Evolutionary conservation across 2,329 filamentous ascomycete species (phyloP), one percentile per base, ranked within the genome.

Genomic region (Claviceps spartinae): DNA sequence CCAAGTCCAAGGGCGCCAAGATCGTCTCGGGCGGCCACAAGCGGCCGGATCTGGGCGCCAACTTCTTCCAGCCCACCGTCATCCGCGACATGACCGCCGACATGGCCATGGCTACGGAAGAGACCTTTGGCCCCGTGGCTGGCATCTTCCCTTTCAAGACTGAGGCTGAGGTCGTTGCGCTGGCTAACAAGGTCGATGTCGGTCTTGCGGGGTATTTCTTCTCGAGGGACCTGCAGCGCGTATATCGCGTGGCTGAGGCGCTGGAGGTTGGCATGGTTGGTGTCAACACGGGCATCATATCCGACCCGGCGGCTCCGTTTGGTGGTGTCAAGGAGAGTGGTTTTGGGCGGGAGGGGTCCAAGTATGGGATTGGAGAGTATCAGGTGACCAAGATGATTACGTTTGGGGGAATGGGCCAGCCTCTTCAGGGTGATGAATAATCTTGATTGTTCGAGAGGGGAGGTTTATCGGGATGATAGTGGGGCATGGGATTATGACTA

Each of bases 121-220:
- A 98, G 74, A 98, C 91, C 0, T 98, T 98, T 65, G 93, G 93
- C 0, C 93, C 93, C 2, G 86, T 97, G 0, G 91, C 90, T 0
- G 91, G 86, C 0, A 69, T 97, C 14, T 96, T 96, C 73, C 78
- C 82, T 48, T 98, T 97, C 64, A 79, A 87, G 47, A 88, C 84
- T 0, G 93, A 97, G 69, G 83, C 85, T 50, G 90, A 97, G 62
- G 93, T 95, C 5, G 81, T 97, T 34, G 74, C 78, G 56, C 70
- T 91, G 58, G 91, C 93, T 4, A 98, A 98, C 68, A 69, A 72
- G 43, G 75, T 87, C 1, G 83, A 91, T 50, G 90, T 97, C 40
- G 93, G 93, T 1, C 76, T 98, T 38, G 93, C 91, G 0, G 91
- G 88, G 1, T 97, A 97, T 72, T 95, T 98, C 73, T 97, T 88